These are phyloP conservation scores for Boletus vermiculosoides DNA, from an alignment of 768 basidiomycete genomes.

Conservation along the genomic window DNA sequence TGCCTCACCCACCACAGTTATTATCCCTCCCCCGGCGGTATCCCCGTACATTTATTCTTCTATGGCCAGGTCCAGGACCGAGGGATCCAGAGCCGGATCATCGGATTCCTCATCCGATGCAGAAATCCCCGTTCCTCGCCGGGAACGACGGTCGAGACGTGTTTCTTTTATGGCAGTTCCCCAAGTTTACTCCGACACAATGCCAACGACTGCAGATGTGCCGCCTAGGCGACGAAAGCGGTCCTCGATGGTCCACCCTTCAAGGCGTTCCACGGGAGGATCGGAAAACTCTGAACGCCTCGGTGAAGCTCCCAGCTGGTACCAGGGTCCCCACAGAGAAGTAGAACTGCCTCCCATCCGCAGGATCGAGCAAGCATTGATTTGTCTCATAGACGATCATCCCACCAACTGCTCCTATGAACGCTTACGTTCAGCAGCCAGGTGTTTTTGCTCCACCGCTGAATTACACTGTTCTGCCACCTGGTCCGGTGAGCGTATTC, in stretches of 20 bases:
- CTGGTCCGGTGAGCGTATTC: neutral
- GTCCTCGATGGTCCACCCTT: neutral
- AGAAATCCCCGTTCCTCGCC: neutral
- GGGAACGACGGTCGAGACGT: neutral
- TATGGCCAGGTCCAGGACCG: neutral
- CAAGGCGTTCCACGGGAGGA: neutral
- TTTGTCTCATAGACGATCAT: neutral
- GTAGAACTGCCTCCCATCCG: neutral
- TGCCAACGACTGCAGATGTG: neutral
- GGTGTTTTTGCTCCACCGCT: neutral
- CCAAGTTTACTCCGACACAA: neutral
- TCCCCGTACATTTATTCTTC: too few species aligned
- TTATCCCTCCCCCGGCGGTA: too few species aligned
- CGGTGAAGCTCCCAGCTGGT: neutral
- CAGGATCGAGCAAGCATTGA: neutral
- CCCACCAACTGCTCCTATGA: neutral
- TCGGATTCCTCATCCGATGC: neutral
- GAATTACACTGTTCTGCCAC: neutral
- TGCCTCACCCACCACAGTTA: neutral
- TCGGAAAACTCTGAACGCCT: neutral
- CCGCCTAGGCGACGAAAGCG: neutral
- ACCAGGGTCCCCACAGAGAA: neutral
- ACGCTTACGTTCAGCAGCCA: neutral
- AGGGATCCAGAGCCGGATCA: neutral
- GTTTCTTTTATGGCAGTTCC: too few species aligned